phyloP scores from a whole-genome alignment of 2,329 filamentous ascomycete genomes.

The Penicillium sp. region DNA sequence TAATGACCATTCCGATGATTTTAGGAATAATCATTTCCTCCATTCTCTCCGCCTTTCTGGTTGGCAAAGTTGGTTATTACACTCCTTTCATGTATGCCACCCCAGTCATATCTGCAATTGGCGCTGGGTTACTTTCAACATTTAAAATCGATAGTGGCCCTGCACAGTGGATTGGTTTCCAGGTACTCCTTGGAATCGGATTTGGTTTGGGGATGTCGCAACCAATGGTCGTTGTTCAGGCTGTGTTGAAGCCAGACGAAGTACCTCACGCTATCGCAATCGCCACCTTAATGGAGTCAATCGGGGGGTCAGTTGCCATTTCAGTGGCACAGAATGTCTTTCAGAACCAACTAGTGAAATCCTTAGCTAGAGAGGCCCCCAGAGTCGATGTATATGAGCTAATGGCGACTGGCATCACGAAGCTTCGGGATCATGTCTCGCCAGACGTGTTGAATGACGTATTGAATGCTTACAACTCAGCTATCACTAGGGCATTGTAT shows the following conservation, averaged over 20 bases:
- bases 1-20: not conserved
- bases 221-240: constrained; percentile 7
- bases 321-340: constrained; percentile 1
- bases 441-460: not conserved
- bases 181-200: constrained; percentile 12
- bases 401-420: not conserved
- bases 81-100: not conserved
- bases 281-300: not conserved
- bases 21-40: constrained; percentile 1
- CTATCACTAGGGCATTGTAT: not conserved
- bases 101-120: constrained; percentile 1
- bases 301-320: not conserved
- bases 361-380: not conserved
- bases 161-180: constrained; percentile 9
- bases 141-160: not conserved
- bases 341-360: not conserved
- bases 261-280: not conserved
- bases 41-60: not conserved
- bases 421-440: not conserved
- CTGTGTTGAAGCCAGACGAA: constrained; percentile 3
- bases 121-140: constrained; percentile 1
- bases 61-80: constrained; percentile 1
- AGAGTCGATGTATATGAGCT: not conserved
- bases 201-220: constrained; percentile 10
- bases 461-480: not conserved